phyloP scores from a whole-genome alignment of 2,329 filamentous ascomycete species.

The Didymella segeticola region DNA sequence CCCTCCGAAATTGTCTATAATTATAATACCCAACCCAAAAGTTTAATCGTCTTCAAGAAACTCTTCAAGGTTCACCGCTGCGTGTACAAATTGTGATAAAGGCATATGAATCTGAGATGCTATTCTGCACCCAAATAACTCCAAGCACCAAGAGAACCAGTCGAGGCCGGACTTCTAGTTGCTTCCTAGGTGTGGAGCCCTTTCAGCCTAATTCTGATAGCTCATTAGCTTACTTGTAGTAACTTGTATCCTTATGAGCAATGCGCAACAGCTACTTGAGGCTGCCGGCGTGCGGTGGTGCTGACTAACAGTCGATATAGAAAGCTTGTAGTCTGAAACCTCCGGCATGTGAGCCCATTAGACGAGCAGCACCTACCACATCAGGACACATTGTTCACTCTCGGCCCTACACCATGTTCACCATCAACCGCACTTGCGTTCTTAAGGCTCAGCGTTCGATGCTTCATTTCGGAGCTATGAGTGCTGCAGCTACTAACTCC shows the following conservation, averaged over 20 bases:
- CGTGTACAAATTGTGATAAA: too few relatives aligned
- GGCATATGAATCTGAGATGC: not conserved
- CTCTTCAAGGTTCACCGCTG: not conserved
- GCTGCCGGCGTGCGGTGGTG: too few relatives aligned
- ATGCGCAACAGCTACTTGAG: too few relatives aligned
- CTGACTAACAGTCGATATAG: slow-evolving; percentile 2
- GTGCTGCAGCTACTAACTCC: not conserved
- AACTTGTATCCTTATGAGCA: too few relatives aligned
- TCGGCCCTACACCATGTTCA: slow-evolving; percentile 10
- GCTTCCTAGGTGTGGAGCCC: too few relatives aligned
- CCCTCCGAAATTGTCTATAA: slow-evolving; percentile 22
- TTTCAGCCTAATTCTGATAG: too few relatives aligned
- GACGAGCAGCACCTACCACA: slow-evolving; percentile 12
- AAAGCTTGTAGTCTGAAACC: slow-evolving; percentile 6
- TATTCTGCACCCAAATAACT: too few relatives aligned
- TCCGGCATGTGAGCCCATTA: slow-evolving; percentile 4
- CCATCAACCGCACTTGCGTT: not conserved
- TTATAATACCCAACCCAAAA: slow-evolving; percentile 14
- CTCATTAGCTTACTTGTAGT: too few relatives aligned
- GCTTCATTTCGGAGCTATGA: slow-evolving; percentile 16
- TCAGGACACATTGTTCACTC: slow-evolving; percentile 17
- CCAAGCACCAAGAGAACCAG: too few relatives aligned
- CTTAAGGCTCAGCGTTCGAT: not conserved
- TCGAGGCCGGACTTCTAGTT: too few relatives aligned
- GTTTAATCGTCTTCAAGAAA: not conserved